Percentiles rank a stretch among this genome's conserved stretches.
phyloP scores from a whole-genome alignment of 768 basidiomycete genomes.

The Rickenella mellea region DNA sequence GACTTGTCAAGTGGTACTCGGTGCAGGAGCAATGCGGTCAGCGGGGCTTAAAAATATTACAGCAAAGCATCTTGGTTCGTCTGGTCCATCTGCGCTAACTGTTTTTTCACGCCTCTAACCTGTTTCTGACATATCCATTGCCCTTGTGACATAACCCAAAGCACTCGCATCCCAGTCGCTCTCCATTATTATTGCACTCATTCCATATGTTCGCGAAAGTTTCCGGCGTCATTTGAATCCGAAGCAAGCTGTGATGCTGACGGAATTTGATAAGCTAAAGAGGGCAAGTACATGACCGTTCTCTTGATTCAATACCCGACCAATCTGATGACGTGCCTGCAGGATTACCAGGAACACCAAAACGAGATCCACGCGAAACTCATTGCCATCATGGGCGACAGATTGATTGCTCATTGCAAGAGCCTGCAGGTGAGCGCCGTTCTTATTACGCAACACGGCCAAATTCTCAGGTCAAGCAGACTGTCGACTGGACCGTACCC shows the following conservation, averaged over 20 bases:
- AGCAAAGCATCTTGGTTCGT: constrained; percentile 87
- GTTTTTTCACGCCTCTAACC: constrained; percentile 3
- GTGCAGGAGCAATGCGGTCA: constrained; percentile 97
- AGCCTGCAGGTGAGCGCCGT: constrained; percentile 54
- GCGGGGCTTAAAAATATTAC: constrained; percentile 98
- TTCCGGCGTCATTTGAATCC: constrained; percentile 88
- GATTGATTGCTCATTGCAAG: constrained; percentile 77
- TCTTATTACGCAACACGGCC: not conserved
- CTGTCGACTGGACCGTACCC: constrained; percentile 68
- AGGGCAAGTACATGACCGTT: constrained; percentile 49
- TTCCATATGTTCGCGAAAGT: constrained; percentile 92
- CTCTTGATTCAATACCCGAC: not conserved
- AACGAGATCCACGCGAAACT: constrained; percentile 98
- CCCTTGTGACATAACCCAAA: constrained; percentile 20
- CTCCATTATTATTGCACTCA: constrained; percentile 87
- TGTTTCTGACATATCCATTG: constrained; percentile 2
- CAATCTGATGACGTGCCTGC: constrained; percentile 4
- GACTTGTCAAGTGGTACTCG: constrained; percentile 95
- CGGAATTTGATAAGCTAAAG: constrained; percentile 98
- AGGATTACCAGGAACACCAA: constrained; percentile 99
- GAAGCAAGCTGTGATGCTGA: constrained; percentile 93
- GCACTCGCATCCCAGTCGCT: constrained; percentile 94
- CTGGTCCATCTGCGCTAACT: not conserved
- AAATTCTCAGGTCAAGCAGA: constrained; percentile 43
- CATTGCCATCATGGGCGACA: constrained; percentile 96